Evolutionary conservation across 352 stramenopile species (phyloP), one percentile per base, ranked within the genome.

Genomic region (Pythium utonaiense): DNA sequence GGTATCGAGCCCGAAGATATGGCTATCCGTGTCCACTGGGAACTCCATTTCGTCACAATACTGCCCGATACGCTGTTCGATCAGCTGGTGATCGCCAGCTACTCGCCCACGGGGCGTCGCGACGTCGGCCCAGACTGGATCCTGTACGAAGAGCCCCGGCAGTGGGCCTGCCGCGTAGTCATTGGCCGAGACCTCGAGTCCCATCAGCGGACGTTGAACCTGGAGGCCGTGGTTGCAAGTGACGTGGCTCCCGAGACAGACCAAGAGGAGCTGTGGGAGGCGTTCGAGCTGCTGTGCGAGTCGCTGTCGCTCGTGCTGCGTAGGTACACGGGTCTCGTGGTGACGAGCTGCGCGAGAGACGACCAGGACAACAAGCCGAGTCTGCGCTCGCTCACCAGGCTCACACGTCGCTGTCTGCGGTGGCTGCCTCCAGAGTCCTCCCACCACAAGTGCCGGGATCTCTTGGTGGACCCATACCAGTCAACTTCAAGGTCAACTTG

Each of bases 41-140:
- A 70, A 24, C 63, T 63, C 40, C 33, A 40, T 6, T 67, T 67
- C 41, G 28, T 54, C 8, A 33, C 48, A 14, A 38, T 53, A 0
- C 51, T 64, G 12, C 57, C 58, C 1, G 58, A 70, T 30, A 63
- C 54, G 25, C 30, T 70, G 6, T 70, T 64, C 24, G 64, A 70
- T 19, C 60, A 70, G 24, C 31, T 70, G n/a, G 64, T 48, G 0
- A 60, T 70, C 49, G 30, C 36, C 9, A 67, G 44, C 8, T 67
- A 64, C 53, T 53, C 47, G 27, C 27, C 47, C 13, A 38, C 28
- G 1, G 24, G 3, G 25, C 6, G 8, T 14, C 47, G 47, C 14
- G 17, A 22, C 6, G 47, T 33, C 16, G 47, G 47, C 12, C 47
- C 47, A 7, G 47, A 53, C 47, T 53, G 47, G 47, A 53, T 53